These are phyloP conservation scores for Debaryomyces udenii DNA, from an alignment of 1,139 yeast species.

Conservation along the genomic window DNA sequence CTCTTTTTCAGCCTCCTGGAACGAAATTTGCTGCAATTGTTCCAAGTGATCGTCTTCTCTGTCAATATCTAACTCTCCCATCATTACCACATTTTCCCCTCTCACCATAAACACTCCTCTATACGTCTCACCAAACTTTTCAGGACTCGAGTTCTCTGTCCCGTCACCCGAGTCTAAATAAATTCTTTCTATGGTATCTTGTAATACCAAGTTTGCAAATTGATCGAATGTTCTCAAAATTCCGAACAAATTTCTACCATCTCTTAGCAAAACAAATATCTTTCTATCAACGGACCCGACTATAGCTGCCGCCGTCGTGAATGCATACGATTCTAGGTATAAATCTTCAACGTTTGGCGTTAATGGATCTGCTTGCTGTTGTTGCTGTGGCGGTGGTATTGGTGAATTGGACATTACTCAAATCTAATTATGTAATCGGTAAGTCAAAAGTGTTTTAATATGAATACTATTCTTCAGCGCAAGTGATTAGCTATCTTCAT, in stretches of 20 bases:
- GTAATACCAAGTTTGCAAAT: slow-evolving; percentile 89
- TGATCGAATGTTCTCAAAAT: slow-evolving; percentile 95
- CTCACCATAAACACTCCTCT: slow-evolving; percentile 88
- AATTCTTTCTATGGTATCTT: slow-evolving; percentile 87
- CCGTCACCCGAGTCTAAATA: slow-evolving; percentile 43
- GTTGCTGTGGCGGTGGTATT: slow-evolving; percentile 18
- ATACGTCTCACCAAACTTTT: slow-evolving; percentile 69
- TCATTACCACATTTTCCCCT: slow-evolving; percentile 95
- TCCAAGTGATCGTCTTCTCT: slow-evolving; percentile 74
- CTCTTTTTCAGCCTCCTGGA: slow-evolving; percentile 57
- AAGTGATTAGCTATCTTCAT: not conserved
- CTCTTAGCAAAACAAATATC: slow-evolving; percentile 83
- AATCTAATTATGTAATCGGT: not conserved
- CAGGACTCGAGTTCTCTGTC: slow-evolving; percentile 29
- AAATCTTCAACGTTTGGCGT: slow-evolving; percentile 51
- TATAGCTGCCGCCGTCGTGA: slow-evolving; percentile 95
- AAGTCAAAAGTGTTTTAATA: not conserved
- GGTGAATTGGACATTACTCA: slow-evolving; percentile 22
- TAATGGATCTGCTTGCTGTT: slow-evolving; percentile 21
- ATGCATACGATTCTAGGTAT: slow-evolving; percentile 73
- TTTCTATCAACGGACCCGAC: slow-evolving; percentile 92
- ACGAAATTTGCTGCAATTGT: slow-evolving; percentile 59
- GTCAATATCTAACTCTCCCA: slow-evolving; percentile 93
- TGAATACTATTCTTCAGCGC: not conserved
- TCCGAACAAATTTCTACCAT: slow-evolving; percentile 88